phyloP scores from a whole-genome alignment of 345 rosid genomes.

The Populus nigra region DNA sequence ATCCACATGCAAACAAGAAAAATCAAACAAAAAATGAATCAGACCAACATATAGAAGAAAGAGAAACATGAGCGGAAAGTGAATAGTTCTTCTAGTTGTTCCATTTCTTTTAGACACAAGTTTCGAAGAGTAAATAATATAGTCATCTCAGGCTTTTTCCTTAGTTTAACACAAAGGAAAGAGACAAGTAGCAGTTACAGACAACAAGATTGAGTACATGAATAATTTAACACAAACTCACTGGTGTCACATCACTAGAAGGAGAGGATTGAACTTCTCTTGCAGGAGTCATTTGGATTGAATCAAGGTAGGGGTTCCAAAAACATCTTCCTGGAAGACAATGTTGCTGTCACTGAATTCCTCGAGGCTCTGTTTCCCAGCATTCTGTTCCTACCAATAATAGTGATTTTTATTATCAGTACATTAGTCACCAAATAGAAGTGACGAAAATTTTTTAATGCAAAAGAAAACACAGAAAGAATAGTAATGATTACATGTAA shows the following conservation, averaged over 20 bases:
- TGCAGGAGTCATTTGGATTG: slow-evolving; percentile 69
- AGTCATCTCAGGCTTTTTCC: not conserved
- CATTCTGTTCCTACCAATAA: slow-evolving; percentile 28
- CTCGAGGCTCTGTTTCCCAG: slow-evolving; percentile 36
- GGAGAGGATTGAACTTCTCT: slow-evolving; percentile 66
- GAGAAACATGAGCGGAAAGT: no score
- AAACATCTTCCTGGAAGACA: slow-evolving; percentile 40
- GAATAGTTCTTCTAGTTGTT: no score
- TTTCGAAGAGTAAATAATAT: not conserved
- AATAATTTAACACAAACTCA: slow-evolving; percentile 39
- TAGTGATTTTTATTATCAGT: slow-evolving; percentile 4
- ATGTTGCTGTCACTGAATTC: slow-evolving; percentile 42
- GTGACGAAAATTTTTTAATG: not conserved
- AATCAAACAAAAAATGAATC: not conserved
- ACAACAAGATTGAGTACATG: not conserved
- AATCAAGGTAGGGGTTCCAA: slow-evolving; percentile 72
- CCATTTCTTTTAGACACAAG: not conserved
- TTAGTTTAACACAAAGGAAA: not conserved
- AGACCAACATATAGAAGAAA: not conserved
- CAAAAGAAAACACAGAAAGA: not conserved
- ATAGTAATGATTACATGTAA: not conserved
- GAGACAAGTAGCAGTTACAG: not conserved
- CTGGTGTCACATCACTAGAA: slow-evolving; percentile 44
- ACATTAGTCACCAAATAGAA: not conserved
- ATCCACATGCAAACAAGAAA: not conserved